Base-by-base conservation (phyloP, 768 basidiomycete genomes). In the Mycena capillaripes region DNA sequence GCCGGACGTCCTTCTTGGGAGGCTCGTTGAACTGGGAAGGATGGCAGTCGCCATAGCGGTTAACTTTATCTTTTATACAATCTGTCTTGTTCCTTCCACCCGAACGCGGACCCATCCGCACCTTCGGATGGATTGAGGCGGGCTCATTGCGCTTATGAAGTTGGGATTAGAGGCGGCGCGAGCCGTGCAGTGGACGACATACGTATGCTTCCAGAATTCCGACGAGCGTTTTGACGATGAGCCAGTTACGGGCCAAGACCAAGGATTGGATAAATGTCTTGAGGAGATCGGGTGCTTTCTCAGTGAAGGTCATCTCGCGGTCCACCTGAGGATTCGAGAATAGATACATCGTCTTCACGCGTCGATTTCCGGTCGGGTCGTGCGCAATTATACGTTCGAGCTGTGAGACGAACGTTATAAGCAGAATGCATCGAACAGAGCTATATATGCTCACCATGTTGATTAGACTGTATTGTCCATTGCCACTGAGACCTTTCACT, bases 301-400 rank as follows among this genome's bases (percentile, higher is more conserved):
- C 58, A 29, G 58, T 59, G 58, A 19, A 25, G 36, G 25, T 12
- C 14, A 25, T 19, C 17, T 42, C 38, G 38, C 36, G 40, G 27
- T 63, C 61, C 10, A 56, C 53, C 12, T 38, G 25, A n/a, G 66
- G 55, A 50, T 69, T 7, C 2, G 32, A 10, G 56, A 69, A 69
- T 17, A 69, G 42, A 44, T 56, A 73, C 25, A 69, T 16, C 30
- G 8, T 23, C 32, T 64, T 62, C 32, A 69, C 38, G 32, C 62
- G 34, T 23, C 6, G n/a, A 38, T 63, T 38, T 16, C 46, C 62
- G 32, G 62, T 63, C n/a, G 62, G 62, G 38, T 73, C 72, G 53
- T 68, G 66, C n/a, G 38, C 40, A 29, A 56, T 66, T 16, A 66
- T 58, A 32, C 40, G n/a, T 17, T 66, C 9, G 38, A 66, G 65